Base-by-base conservation (phyloP, 1,139 yeast genomes). In the Meyerozyma athensensis region DNA sequence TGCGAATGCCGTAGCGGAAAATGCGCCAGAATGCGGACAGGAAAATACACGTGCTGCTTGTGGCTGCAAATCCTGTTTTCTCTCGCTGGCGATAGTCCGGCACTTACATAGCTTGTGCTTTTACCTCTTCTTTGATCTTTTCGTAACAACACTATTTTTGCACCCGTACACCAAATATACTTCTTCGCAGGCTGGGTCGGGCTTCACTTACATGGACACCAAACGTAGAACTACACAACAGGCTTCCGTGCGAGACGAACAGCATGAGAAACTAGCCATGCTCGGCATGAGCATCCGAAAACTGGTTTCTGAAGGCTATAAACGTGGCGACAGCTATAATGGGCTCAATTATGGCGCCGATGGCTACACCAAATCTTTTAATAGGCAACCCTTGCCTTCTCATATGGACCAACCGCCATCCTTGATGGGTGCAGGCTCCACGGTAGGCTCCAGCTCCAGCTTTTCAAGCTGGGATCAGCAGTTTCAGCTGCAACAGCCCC, bases 281-380 rank as follows among this genome's bases (percentile, higher is more conserved):
- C 52, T 81, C 5, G 89, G 87, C 0, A 81, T 81, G 86, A 68
- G 86, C 45, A 76, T 82, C 46, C 72, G 92, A 52, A 79, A 81
- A 50, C 71, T 83, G 2, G 78, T 82, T 2, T 68, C 77, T 33
- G 80, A 79, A 34, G 89, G 87, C 0, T 80, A 80, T 58, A 62
- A 61, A 30, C 41, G 34, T 28, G 43, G 35, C 35, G 28, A 39
- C 20, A 39, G 39, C 30, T 39, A 43, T 18, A 31, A 16, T 8
- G 41, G 40, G 17, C 34, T n/a, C 34, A 35, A 37, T 33, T 28
- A 28, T 9, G 32, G 32, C 33, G 37, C 24, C 38, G 39, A 28
- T 38, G 35, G 26, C 38, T 36, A 30, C 42, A 30, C 24, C 42
- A 23, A 28, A 16, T 12, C 35, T 2, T 44, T 43, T 40, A 52